Evolutionary conservation across 2,329 filamentous ascomycete species (phyloP), one percentile per base, ranked within the genome.

Genomic region (Scleromitrula shiraiana): DNA sequence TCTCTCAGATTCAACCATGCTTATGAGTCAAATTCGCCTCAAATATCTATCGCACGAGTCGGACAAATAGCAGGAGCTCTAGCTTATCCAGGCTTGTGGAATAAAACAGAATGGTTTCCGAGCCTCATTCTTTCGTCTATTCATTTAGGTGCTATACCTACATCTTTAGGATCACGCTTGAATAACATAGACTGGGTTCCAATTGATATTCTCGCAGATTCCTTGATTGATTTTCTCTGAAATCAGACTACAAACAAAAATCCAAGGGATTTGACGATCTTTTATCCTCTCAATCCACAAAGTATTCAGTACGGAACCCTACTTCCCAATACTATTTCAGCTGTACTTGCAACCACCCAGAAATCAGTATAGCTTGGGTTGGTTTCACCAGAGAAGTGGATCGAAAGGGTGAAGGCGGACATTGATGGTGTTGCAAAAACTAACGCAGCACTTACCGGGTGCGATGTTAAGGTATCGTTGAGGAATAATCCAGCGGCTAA

Each of bases 11-110:
- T 64, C 0, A n/a, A n/a, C n/a, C n/a, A n/a, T n/a, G n/a, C n/a
- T n/a, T n/a, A n/a, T n/a, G n/a, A n/a, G n/a, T n/a, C n/a, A n/a
- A n/a, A n/a, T n/a, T 66, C 65, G 20, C 61, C 75, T 3, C 64
- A 66, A 0, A 60, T 64, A 2, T 64, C 64, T 6, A 56, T 69
- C n/a, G 63, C 71, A 24, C 68, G 73, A 1, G 68, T 75, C 0
- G 72, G 71, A 0, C 74, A 76, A 56, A 67, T 76, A 33, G 70
- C 62, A 0, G 72, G 71, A 0, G 26, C 46, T 7, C 38, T 39
- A 2, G 24, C 30, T 8, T 9, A 12, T 3, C 14, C 15, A 9
- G 29, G 45, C 7, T 7, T 36, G 2, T 47, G 37, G 38, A 42
- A 48, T 9, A 33, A 26, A 22, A 23, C 23, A 2, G 30, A 48